Conservation (phyloP, 768 basidiomycete species). For the Nidularia sp. region DNA sequence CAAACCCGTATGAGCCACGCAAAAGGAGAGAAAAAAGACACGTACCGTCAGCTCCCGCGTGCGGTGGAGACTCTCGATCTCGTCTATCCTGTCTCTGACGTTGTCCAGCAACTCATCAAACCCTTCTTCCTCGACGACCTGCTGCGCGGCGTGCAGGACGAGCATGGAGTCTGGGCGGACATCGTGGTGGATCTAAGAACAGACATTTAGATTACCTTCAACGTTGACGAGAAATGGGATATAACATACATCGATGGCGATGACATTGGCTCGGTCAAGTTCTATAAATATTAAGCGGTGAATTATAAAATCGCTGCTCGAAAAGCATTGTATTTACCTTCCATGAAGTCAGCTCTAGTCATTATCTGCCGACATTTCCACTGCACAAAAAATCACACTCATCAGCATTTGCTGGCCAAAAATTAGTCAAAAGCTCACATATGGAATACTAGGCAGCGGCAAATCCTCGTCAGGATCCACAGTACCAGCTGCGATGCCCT, state of each 20-base stretch:
- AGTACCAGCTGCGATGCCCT: conserved; percentile 28
- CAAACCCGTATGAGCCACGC: not conserved
- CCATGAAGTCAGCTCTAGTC: conserved; percentile 82
- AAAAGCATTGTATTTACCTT: conserved; percentile 41
- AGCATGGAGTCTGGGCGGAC: conserved; percentile 80
- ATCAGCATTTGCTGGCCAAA: not conserved
- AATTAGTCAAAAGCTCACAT: conserved; percentile 30
- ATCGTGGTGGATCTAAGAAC: conserved; percentile 58
- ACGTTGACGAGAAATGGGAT: not conserved
- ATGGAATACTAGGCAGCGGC: conserved; percentile 60
- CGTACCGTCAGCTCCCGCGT: conserved; percentile 73
- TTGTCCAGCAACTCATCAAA: conserved; percentile 76
- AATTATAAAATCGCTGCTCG: too few species aligned
- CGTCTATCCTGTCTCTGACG: conserved; percentile 75
- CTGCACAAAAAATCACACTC: conserved; percentile 21
- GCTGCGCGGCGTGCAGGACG: conserved; percentile 66
- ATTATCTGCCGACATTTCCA: conserved; percentile 75
- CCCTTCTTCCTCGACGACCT: conserved; percentile 68
- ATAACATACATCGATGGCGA: conserved; percentile 68
- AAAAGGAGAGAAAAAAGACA: conserved; percentile 6
- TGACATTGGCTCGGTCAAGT: conserved; percentile 67
- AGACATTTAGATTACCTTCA: not conserved
- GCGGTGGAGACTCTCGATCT: conserved; percentile 82
- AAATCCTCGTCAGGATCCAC: conserved; percentile 33
- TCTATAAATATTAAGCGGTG: conserved; percentile 27